Base-by-base conservation (phyloP, 495 filamentous ascomycete species). In the Neurospora intermedia region DNA sequence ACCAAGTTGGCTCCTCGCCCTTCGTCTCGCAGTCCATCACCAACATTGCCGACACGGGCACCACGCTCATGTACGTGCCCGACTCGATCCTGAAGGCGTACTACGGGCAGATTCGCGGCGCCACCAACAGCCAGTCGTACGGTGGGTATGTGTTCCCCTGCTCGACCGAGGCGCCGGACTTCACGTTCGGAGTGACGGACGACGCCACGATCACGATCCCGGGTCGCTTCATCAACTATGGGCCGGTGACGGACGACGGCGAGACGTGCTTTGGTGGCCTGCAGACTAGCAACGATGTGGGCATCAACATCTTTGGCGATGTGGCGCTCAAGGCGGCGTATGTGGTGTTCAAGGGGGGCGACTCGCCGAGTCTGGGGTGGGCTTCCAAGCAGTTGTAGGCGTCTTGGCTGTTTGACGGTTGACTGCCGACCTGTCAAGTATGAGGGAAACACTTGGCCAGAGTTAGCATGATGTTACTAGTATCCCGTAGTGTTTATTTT, bases 251-350 rank as follows among this genome's bases (percentile, higher is more conserved):
- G 43, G 23, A 59, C 4, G 74, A 73, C 5, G 73, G 69, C 38
- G 35, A 62, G 6, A 84, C 76, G 72, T 93, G 91, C 83, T 90
- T 86, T 77, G 91, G 90, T 72, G 88, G 88, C 39, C 84, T 93
- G 73, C 91, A 93, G 84, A 83, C 82, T 73, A 89, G 90, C 81
- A 81, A 80, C 31, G 87, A 88, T 59, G 81, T 93, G 35, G 88
- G 85, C 35, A 88, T 93, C 78, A 88, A 87, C 73, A 93, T 96
- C 81, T 91, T 91, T 72, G 92, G 92, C 54, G 92, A 94, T 73
- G 87, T 94, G 69, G 93, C 93, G 78, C 87, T 96, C 75, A 94
- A 94, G 86, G 87, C 87, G 75, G 90, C 92, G 76, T 94, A 91
- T 77, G 92, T 91, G 20, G 89, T 96, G 40, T 94, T 93, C 78